These are phyloP conservation scores for Tephrocybe sp. DNA, from an alignment of 768 basidiomycete genomes.

Conservation along the genomic window DNA sequence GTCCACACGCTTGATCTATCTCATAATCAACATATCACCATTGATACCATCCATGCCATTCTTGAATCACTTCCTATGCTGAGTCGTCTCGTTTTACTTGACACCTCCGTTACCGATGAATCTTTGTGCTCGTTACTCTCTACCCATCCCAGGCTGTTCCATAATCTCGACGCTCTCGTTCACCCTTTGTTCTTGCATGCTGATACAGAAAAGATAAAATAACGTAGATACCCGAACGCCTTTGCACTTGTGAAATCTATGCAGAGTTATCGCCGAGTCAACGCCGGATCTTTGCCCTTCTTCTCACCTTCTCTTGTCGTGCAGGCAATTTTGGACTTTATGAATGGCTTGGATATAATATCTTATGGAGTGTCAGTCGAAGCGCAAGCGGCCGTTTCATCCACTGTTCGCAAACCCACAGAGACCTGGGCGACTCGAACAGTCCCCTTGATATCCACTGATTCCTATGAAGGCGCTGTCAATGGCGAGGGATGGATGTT, in stretches of 20 bases:
- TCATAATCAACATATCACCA: conserved; percentile 21
- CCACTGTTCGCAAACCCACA: background rate
- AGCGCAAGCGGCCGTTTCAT: background rate
- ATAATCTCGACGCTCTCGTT: conserved; percentile 23
- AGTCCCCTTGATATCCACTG: background rate
- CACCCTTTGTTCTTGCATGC: conserved; percentile 23
- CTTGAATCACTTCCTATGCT: conserved; percentile 20
- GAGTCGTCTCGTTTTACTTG: conserved; percentile 22
- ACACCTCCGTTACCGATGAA: conserved; percentile 19
- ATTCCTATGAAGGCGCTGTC: background rate
- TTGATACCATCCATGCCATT: conserved; percentile 19
- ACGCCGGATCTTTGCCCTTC: conserved; percentile 19
- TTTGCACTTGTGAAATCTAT: conserved; percentile 16
- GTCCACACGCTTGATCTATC: conserved; percentile 25
- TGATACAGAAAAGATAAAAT: background rate
- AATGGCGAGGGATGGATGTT: background rate
- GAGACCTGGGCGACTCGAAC: background rate
- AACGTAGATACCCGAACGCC: conserved; percentile 13
- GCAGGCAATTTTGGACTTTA: conserved; percentile 17
- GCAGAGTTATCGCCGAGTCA: background rate
- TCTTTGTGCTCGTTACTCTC: conserved; percentile 21
- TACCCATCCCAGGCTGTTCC: conserved; percentile 23
- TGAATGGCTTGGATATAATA: background rate
- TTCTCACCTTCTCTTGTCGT: conserved; percentile 24
- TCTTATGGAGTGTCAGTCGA: background rate